Base-by-base conservation (phyloP, 164 flowering plant species). In the Annona cherimola region DNA sequence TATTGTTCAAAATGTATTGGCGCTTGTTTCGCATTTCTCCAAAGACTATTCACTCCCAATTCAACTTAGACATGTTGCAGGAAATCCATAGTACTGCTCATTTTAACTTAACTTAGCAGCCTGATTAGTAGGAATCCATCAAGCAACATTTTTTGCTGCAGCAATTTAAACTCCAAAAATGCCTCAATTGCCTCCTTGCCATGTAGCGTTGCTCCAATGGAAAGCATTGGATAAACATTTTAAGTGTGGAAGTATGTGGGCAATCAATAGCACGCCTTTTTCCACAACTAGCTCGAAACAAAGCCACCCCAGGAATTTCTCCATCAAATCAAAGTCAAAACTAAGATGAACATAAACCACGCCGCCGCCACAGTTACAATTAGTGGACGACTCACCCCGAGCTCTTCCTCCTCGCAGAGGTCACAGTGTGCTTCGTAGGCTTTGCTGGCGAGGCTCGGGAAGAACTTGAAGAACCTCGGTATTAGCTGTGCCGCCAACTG, bases 401-500 rank as follows among this genome's bases (percentile, higher is more conserved):
- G 90, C 78, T 92, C 97, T 40, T 95, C 96, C 46, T 83, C 98
- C 74, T 95, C 99, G 35, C 93, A 84, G 78, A 93, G 81, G 84
- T 95, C 96, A 26, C 86, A 75, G 75, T 86, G 94, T 0, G 92
- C 82, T n/a, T 91, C 83, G 2, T 87, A 77, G 2, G 98, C 98
- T 19, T 76, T 76, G 59, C 35, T 77, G 0, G 84, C 75, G 2
- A 89, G 86, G 71, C 69, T 76, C 4, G 98, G 99, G 81, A 95
- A 93, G 84, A 78, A 85, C 87, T 93, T 93, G 79, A 90, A 91
- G 80, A 89, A 95, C 77, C 94, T 86, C 0, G 99, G 99, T 60
- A 95, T 93, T 2, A 95, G 86, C 85, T 93, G 99, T 0, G 98
- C 98, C 0, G 97, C 93, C 77, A 95, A 81, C 63, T 93, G 97